Conservation (phyloP, 1,284 basidiomycete species). For the Cutaneotrichosporon arboriforme region DNA sequence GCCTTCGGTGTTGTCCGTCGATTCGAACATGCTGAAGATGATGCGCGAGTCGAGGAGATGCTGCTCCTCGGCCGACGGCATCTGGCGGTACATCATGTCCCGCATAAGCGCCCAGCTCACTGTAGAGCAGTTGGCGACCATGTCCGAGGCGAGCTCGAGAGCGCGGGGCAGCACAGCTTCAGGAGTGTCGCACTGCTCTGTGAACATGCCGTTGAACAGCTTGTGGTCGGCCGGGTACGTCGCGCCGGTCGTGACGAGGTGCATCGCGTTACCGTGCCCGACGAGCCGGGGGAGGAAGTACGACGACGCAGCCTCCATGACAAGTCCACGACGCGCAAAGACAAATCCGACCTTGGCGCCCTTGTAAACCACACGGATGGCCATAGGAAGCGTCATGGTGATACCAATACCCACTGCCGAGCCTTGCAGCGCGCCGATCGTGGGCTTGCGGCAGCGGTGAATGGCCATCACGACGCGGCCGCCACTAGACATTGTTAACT, state of each 20-base stretch:
- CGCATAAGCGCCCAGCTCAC: conserved; percentile 10
- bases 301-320: conserved; percentile 16
- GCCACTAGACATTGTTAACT: conserved; percentile 4
- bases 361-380: conserved; percentile 17
- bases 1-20: conserved; percentile 17
- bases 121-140: conserved; percentile 10
- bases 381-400: conserved; percentile 17
- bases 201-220: conserved; percentile 14
- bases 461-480: conserved; percentile 14
- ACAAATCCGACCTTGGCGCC: conserved; percentile 17
- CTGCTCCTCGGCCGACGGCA: conserved; percentile 14
- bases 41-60: conserved; percentile 19
- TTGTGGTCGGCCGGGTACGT: conserved; percentile 8
- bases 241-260: conserved; percentile 12
- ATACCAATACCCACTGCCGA: conserved; percentile 17
- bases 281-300: conserved; percentile 19
- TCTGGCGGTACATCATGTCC: conserved; percentile 12
- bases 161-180: conserved; percentile 14
- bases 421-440: conserved; percentile 16
- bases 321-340: conserved; percentile 18
- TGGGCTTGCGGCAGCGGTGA: conserved; percentile 18
- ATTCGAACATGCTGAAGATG: conserved; percentile 8
- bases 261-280: conserved; percentile 6
- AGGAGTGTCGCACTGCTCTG: conserved; percentile 11
- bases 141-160: conserved; percentile 9